Conservation (phyloP, 345 rosid species). For the Fremontodendron californicum region DNA sequence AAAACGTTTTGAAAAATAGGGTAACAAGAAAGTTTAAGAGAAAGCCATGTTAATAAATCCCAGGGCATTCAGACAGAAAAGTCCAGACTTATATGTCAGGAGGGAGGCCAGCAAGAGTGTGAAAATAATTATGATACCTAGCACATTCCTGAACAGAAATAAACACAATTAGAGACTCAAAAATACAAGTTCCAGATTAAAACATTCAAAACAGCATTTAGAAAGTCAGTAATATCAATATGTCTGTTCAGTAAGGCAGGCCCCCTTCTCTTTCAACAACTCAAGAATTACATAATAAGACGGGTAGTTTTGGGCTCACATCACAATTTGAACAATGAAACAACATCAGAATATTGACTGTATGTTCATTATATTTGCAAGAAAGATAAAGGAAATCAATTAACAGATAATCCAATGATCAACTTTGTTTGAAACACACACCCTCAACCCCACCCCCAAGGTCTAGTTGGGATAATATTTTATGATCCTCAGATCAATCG, state of each 20-base stretch:
- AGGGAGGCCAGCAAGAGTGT: background rate
- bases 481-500: background rate
- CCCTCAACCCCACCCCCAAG: background rate
- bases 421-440: background rate
- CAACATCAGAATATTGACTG: background rate
- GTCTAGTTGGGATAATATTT: background rate
- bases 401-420: background rate
- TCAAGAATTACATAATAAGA: background rate
- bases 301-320: background rate
- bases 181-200: background rate
- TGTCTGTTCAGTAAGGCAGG: background rate
- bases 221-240: background rate
- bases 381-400: background rate
- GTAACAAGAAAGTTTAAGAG: background rate
- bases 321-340: background rate
- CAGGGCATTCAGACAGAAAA: background rate
- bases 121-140: background rate
- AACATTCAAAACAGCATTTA: background rate
- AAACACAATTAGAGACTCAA: background rate
- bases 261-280: background rate
- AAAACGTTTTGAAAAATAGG: background rate
- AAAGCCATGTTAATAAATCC: background rate
- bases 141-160: background rate
- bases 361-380: background rate
- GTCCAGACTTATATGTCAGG: background rate